Base-by-base conservation (phyloP, 176 grass and related monocot genomes). In the Dactylis glomerata region DNA sequence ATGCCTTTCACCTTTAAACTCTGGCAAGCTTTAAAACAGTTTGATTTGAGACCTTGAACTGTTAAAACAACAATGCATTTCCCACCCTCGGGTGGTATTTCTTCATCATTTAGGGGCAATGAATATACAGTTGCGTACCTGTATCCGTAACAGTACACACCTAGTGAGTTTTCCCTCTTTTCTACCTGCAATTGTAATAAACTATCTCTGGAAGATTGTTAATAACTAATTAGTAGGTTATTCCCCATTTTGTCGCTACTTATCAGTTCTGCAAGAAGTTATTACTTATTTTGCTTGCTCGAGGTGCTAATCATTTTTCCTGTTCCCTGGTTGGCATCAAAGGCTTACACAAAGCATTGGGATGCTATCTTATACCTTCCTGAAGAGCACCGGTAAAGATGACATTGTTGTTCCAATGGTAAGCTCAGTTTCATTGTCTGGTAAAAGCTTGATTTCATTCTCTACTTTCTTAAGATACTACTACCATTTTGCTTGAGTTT, bases 331-430 rank as follows among this genome's bases (percentile, higher is more conserved):
- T 31, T 67, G 64, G 64, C 64, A 67, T 22, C 36, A 37, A 81
- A 98, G 96, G 83, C 83, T 84, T 77, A 98, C 93, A 23, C 91
- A 95, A 89, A 98, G 87, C 82, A 94, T 98, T 85, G 96, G 96
- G 61, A 98, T 98, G 89, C 83, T 98, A 80, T 98, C 93, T 40
- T 98, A 95, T 81, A 98, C 96, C 19, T 98, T 98, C 87, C 58
- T 98, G 64, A 95, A 81, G 86, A 92, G 81, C 86, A 96, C 91
- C 0, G 72, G 86, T 19, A 96, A 94, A 92, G 93, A 99, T 84
- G 96, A 99, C 51, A 96, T 94, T 52, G 62, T 96, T 85, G 96
- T 99, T 92, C 96, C 96, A 52, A 99, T 99, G 96, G 96, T 99
- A 96, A 61, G 72, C 28, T 82, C 37, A 52, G 57, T 3, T 79